Conservation (phyloP, 495 filamentous ascomycete species). For the Hypoxylon fragiforme region DNA sequence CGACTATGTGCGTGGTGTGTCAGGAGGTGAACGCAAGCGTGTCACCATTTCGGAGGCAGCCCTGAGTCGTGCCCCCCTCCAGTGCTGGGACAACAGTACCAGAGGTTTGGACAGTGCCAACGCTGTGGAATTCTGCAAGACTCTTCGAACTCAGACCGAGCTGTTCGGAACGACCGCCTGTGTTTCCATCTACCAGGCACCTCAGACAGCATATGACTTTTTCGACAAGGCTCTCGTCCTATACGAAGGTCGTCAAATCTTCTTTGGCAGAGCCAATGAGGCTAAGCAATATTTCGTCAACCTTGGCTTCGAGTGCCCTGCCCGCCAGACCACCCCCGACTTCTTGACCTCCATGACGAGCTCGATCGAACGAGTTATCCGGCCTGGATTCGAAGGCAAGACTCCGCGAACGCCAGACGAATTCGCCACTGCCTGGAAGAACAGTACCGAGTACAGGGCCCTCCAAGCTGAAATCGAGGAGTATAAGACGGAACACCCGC, state of each 20-base stretch:
- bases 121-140: conserved; percentile 78
- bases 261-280: conserved; percentile 65
- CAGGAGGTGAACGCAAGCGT: conserved; percentile 81
- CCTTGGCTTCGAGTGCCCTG: conserved; percentile 75
- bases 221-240: conserved; percentile 81
- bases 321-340: conserved; percentile 74
- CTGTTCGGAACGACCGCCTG: conserved; percentile 65
- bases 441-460: conserved; percentile 65
- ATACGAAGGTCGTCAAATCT: conserved; percentile 84
- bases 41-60: conserved; percentile 78
- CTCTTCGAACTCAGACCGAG: conserved; percentile 66
- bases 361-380: conserved; percentile 65
- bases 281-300: conserved; percentile 72
- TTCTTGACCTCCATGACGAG: conserved; percentile 81
- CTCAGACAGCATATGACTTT: conserved; percentile 73
- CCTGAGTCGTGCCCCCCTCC: conserved; percentile 66
- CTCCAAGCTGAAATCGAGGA: conserved; percentile 72
- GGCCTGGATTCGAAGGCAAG: conserved; percentile 64
- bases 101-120: conserved; percentile 80
- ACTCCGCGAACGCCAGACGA: conserved; percentile 76
- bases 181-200: conserved; percentile 86
- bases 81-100: conserved; percentile 87
- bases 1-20: conserved; percentile 77
- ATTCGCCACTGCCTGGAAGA: conserved; percentile 74
- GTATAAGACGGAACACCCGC: conserved; percentile 64